A percentile compares a stretch with the other conserved stretches of the same genome.
Conservation (phyloP, 345 rosid species). For the Physaria fendleri region DNA sequence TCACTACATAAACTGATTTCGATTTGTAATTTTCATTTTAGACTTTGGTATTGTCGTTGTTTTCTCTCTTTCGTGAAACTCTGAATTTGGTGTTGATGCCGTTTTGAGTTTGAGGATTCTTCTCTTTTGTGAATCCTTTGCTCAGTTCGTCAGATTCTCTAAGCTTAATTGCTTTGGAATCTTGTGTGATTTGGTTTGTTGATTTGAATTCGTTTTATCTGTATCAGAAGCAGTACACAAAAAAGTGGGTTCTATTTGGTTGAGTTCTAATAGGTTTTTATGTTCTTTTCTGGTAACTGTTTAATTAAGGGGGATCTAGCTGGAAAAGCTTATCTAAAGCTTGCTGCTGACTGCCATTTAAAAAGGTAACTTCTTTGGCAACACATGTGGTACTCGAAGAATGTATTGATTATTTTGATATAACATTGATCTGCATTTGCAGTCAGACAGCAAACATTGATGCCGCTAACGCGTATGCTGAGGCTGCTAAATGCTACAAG, state of each 20-base stretch:
- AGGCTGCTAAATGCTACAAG: constrained; percentile 89
- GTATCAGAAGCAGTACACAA: neutral
- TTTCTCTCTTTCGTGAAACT: too few relatives aligned
- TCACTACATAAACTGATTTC: too few relatives aligned
- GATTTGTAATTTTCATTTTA: too few relatives aligned
- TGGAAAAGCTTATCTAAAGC: constrained; percentile 59
- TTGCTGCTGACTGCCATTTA: constrained; percentile 69
- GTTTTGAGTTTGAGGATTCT: too few relatives aligned
- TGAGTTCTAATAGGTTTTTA: neutral
- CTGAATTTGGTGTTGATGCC: too few relatives aligned
- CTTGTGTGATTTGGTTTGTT: too few relatives aligned
- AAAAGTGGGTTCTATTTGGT: neutral
- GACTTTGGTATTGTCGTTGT: too few relatives aligned
- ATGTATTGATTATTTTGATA: neutral
- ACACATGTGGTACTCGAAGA: neutral
- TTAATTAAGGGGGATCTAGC: constrained; percentile 73
- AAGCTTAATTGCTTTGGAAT: too few relatives aligned
- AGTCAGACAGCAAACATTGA: constrained; percentile 88
- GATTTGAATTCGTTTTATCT: too few relatives aligned
- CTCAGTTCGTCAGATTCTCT: too few relatives aligned
- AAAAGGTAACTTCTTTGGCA: constrained; percentile 38
- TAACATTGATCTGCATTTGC: constrained; percentile 15
- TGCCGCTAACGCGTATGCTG: constrained; percentile 76
- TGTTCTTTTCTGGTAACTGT: neutral
- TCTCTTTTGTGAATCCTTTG: too few relatives aligned